phyloP scores from a whole-genome alignment of 352 stramenopile genomes.

The Pythium aquatile region DNA sequence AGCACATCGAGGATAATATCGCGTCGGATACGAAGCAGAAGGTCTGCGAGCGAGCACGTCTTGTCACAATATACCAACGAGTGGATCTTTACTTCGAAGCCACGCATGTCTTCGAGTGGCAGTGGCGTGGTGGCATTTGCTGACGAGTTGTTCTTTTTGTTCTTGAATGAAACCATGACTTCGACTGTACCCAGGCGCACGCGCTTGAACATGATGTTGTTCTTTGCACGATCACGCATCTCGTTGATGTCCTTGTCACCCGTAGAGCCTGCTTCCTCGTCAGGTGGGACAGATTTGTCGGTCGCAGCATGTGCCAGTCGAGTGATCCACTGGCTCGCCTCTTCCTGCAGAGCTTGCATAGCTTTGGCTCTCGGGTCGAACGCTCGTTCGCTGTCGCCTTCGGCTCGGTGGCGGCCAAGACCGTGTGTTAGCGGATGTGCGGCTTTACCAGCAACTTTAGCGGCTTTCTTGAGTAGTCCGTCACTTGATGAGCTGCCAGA shows the following conservation, averaged over 20 bases:
- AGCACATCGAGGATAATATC: constrained; percentile 83
- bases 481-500: constrained; percentile 29
- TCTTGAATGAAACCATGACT: constrained; percentile 79
- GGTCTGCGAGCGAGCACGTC: constrained; percentile 71
- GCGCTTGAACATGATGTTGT: constrained; percentile 75
- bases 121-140: constrained; percentile 31
- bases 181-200: constrained; percentile 78
- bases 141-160: constrained; percentile 48
- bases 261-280: background rate
- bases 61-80: constrained; percentile 87
- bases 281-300: background rate
- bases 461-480: constrained; percentile 53
- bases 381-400: constrained; percentile 11
- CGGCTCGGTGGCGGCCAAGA: constrained; percentile 26
- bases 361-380: constrained; percentile 10
- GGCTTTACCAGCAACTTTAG: constrained; percentile 61
- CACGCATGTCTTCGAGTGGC: constrained; percentile 81
- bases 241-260: constrained; percentile 33
- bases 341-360: constrained; percentile 40
- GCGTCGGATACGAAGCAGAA: constrained; percentile 69
- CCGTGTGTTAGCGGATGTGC: constrained; percentile 52
- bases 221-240: constrained; percentile 44
- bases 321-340: constrained; percentile 41
- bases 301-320: constrained; percentile 25
- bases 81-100: constrained; percentile 84